These are phyloP conservation scores for Gonapodya prolifera DNA, from an alignment of 192 early-diverging fungal genomes.

Conservation along the genomic window DNA sequence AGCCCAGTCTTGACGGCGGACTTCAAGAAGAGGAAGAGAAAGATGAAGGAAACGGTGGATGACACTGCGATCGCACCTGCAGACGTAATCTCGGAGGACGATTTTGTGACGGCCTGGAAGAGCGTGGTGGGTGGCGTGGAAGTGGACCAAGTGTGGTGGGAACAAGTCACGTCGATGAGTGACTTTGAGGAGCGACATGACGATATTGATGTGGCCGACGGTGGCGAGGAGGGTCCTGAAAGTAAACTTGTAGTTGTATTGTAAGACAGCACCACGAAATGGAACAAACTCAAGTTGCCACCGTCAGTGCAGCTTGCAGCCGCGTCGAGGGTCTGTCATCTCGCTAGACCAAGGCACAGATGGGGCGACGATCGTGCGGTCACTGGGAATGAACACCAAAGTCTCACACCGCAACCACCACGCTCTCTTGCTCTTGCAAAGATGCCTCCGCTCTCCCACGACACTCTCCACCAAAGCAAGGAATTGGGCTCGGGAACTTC, in stretches of 20 bases:
- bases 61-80: neutral
- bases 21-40: neutral
- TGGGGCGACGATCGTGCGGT: no score
- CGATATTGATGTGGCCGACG: neutral
- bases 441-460: no score
- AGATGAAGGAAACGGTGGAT: neutral
- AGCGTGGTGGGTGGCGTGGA: neutral
- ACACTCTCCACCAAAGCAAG: no score
- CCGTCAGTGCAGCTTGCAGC: no score
- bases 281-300: no score
- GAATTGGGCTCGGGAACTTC: no score
- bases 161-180: neutral
- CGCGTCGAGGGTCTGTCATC: no score
- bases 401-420: no score
- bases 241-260: neutral
- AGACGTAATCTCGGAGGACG: neutral
- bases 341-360: no score
- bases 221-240: neutral
- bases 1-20: neutral
- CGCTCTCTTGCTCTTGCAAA: no score
- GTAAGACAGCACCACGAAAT: no score
- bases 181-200: neutral
- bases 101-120: neutral
- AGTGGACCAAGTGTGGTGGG: neutral
- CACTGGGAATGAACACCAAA: no score